Evolutionary conservation across 495 filamentous ascomycete genomes (phyloP).

Genomic region (Penicillium atrosanguineum): DNA sequence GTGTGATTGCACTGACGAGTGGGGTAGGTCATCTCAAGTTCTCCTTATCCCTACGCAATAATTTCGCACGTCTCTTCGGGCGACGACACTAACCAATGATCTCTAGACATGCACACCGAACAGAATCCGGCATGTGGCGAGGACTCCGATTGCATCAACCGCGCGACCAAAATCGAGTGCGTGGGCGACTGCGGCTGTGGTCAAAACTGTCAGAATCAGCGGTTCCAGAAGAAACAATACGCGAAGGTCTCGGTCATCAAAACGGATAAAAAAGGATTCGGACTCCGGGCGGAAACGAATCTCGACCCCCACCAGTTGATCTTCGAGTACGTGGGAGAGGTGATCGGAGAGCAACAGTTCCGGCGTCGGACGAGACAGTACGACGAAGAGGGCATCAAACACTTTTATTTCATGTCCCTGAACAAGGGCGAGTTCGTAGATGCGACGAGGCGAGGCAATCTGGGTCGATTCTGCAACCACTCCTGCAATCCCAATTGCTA

Average conservation of each 20-base stretch:
- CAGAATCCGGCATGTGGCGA: conserved; percentile 87
- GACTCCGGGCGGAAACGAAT: conserved; percentile 75
- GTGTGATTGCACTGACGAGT: conserved; percentile 93
- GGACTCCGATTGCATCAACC: conserved; percentile 98
- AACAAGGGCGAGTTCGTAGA: conserved; percentile 96
- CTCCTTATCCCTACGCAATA: not conserved
- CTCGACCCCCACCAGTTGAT: conserved; percentile 84
- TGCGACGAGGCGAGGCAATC: conserved; percentile 93
- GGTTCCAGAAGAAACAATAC: conserved; percentile 88
- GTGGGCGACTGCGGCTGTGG: conserved; percentile 84
- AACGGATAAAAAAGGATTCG: conserved; percentile 95
- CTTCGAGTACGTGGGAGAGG: conserved; percentile 97
- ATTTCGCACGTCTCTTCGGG: not conserved
- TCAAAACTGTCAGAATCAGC: conserved; percentile 84
- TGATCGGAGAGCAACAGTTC: conserved; percentile 89
- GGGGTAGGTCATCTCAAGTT: conserved; percentile 67
- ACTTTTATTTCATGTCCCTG: conserved; percentile 99
- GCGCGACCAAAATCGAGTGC: conserved; percentile 97
- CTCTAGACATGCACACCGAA: conserved; percentile 56
- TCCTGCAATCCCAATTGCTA: conserved; percentile 99
- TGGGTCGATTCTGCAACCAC: conserved; percentile 97
- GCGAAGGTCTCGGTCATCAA: conserved; percentile 92
- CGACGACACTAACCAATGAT: not conserved
- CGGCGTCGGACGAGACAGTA: conserved; percentile 86
- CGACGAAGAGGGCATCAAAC: conserved; percentile 91